phyloP scores from a whole-genome alignment of 2,329 filamentous ascomycete species.

The Ceratocystis variospora region DNA sequence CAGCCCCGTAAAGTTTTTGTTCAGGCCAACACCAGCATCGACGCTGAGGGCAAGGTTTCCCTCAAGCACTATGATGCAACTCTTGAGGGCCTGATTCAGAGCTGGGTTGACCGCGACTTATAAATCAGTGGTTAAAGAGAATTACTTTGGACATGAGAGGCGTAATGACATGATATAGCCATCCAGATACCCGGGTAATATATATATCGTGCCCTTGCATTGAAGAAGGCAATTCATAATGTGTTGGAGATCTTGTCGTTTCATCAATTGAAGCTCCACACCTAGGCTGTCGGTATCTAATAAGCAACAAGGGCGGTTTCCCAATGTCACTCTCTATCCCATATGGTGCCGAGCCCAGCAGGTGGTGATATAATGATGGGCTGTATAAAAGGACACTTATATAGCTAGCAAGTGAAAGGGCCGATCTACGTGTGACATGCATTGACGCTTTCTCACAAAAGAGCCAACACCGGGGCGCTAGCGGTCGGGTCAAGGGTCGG shows the following conservation, averaged over 20 bases:
- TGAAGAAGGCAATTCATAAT: background rate
- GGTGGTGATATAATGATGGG: too few relatives aligned
- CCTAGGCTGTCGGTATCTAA: background rate
- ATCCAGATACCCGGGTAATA: constrained; percentile 12
- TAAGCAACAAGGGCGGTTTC: background rate
- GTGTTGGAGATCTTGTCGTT: background rate
- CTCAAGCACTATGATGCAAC: constrained; percentile 79
- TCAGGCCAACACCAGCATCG: constrained; percentile 74
- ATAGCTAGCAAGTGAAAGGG: too few relatives aligned
- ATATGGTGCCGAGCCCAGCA: too few relatives aligned
- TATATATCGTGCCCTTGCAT: background rate
- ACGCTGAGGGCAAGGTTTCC: constrained; percentile 53
- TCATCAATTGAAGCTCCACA: background rate
- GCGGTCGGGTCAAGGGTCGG: too few relatives aligned
- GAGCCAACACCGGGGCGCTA: too few relatives aligned
- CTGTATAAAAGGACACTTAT: too few relatives aligned
- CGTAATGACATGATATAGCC: background rate
- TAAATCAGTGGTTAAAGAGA: constrained; percentile 23
- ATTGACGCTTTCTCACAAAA: too few relatives aligned
- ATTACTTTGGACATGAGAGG: background rate
- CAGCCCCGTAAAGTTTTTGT: constrained; percentile 85
- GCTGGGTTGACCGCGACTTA: constrained; percentile 53
- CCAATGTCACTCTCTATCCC: too few relatives aligned
- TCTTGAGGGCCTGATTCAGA: constrained; percentile 68
- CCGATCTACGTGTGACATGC: too few relatives aligned